Base-by-base conservation (phyloP, 331 rosid species). In the Phaseolus coccineus region DNA sequence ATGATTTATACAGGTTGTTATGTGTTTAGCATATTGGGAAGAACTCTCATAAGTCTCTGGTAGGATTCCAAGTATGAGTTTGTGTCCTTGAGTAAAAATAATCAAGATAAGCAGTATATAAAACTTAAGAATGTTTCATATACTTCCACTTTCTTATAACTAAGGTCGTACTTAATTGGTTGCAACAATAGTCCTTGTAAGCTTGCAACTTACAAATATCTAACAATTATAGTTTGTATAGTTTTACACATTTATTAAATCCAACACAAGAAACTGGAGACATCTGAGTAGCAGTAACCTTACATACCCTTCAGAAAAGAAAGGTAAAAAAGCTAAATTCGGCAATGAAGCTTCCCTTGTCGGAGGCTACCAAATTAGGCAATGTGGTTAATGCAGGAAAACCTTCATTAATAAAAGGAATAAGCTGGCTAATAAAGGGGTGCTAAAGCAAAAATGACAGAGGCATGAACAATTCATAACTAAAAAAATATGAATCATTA, bases 221-320 rank as follows among this genome's bases (percentile, higher is more conserved):
- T 55, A 37, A 69, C 63, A 27, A 19, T 51, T 51, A 8, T 11
- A 58, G 58, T 16, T 58, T 24, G 28, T 28, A 55, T 25, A 82
- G 19, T 52, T 1, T 42, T 35, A 53, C 25, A 40, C 56, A 46
- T 42, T 40, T 24, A 5, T 22, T 69, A 25, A 73, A 74, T 69
- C 61, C 39, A 62, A 74, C 62, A 15, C 61, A 65, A 67, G 53
- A 61, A 28, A 55, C 73, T 82, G 9, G 40, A 81, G 75, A 78
- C 82, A 55, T 57, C 51, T 6, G 35, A 44, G 62, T 42, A 71
- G 48, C 52, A 25, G 37, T 70, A 77, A 73, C 58, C 50, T 48
- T 30, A 39, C 30, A 35, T 42, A 8, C 24, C n/a, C 69, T 35
- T 15, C 31, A 22, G 25, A 24, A 31, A 48, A 77, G 71, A 51